phyloP scores from a whole-genome alignment of 495 filamentous ascomycete genomes.

The Hypoxylon intermedium region DNA sequence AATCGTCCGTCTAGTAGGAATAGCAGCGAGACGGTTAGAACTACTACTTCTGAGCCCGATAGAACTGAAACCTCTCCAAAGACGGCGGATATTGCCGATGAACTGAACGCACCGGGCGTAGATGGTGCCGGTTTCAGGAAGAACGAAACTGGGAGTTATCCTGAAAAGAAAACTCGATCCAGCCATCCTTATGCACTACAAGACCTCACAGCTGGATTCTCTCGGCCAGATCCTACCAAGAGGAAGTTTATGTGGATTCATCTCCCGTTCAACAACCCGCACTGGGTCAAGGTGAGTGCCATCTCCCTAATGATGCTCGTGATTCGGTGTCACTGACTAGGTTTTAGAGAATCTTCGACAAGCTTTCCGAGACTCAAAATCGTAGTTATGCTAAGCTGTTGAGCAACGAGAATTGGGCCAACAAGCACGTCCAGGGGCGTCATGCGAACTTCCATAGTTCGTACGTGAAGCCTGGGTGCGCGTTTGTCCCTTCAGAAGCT shows the following conservation, averaged over 20 bases:
- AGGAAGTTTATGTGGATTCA: constrained; percentile 71
- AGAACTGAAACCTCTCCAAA: constrained; percentile 19
- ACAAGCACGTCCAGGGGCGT: constrained; percentile 54
- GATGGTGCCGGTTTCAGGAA: constrained; percentile 9
- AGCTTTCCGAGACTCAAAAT: constrained; percentile 44
- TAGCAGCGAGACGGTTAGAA: constrained; percentile 36
- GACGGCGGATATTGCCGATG: neutral
- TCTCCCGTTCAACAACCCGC: constrained; percentile 68
- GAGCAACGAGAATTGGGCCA: constrained; percentile 57
- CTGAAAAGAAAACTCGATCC: constrained; percentile 2
- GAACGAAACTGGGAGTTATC: constrained; percentile 5
- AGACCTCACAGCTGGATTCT: constrained; percentile 48
- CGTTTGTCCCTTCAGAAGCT: constrained; percentile 54
- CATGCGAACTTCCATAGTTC: constrained; percentile 56
- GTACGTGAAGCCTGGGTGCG: constrained; percentile 54
- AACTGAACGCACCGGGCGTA: neutral
- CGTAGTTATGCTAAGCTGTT: constrained; percentile 54
- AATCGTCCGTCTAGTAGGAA: constrained; percentile 41
- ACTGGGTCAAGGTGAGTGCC: constrained; percentile 64
- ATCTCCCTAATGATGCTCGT: constrained; percentile 26
- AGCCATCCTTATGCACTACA: constrained; percentile 20
- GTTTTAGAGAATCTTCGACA: constrained; percentile 48
- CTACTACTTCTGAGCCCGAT: constrained; percentile 43
- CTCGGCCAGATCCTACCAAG: constrained; percentile 45
- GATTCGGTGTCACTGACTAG: constrained; percentile 39